phyloP scores from a whole-genome alignment of 2,329 filamentous ascomycete species.

The Pyrenochaeta sp. region DNA sequence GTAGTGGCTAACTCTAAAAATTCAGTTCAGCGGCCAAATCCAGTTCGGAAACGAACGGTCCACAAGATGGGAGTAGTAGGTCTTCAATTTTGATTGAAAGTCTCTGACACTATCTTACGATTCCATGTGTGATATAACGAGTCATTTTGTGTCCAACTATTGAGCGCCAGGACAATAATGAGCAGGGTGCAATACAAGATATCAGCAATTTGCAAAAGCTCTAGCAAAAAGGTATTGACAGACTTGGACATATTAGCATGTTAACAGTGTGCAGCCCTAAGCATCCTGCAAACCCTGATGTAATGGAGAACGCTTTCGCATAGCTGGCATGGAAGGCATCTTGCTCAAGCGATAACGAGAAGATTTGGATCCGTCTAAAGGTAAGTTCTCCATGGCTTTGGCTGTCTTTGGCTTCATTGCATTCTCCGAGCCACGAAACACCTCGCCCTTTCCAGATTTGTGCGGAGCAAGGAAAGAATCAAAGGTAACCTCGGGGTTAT shows the following conservation, averaged over 20 bases:
- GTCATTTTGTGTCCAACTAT: no score
- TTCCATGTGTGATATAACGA: no score
- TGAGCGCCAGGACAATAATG: no score
- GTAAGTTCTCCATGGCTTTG: neutral
- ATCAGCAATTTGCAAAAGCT: no score
- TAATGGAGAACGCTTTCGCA: neutral
- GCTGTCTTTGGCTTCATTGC: conserved; percentile 12
- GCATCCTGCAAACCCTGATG: neutral
- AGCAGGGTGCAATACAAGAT: no score
- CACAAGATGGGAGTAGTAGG: neutral
- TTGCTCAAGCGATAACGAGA: neutral
- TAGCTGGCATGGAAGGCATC: neutral
- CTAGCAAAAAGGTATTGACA: no score
- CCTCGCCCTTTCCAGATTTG: conserved; percentile 36
- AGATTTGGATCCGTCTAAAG: neutral
- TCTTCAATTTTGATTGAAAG: neutral
- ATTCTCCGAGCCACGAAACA: conserved; percentile 17
- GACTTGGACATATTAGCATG: no score
- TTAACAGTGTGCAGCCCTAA: no score
- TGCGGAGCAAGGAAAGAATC: conserved; percentile 37
- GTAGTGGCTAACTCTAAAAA: neutral
- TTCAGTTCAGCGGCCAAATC: neutral
- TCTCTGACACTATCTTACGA: no score
- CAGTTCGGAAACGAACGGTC: neutral
- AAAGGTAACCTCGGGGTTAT: conserved; percentile 30